Conservation (phyloP, 2,329 filamentous ascomycete genomes). For the Diaporthe humulicola region DNA sequence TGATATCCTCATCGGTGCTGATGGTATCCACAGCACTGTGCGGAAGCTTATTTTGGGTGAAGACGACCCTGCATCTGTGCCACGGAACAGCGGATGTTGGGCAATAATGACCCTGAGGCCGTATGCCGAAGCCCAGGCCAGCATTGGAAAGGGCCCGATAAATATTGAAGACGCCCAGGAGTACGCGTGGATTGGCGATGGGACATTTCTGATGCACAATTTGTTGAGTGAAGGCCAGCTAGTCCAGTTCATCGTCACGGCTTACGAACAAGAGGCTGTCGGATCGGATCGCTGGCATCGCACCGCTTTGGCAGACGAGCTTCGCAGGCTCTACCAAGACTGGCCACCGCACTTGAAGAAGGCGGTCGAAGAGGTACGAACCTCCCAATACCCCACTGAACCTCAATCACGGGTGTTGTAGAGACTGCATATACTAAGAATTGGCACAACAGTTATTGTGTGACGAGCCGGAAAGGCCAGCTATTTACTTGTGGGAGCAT, state of each 20-base stretch:
- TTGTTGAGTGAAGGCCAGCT: conserved; percentile 24
- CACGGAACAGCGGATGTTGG: conserved; percentile 43
- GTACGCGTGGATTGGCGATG: conserved; percentile 43
- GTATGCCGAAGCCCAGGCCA: conserved; percentile 40
- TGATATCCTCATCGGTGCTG: conserved; percentile 55
- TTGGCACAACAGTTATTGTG: conserved; percentile 42
- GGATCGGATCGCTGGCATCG: conserved; percentile 42
- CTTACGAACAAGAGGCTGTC: conserved; percentile 37
- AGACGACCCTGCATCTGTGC: conserved; percentile 43
- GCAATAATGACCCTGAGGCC: conserved; percentile 43
- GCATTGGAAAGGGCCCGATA: conserved; percentile 27
- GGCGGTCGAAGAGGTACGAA: conserved; percentile 7
- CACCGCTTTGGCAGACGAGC: conserved; percentile 40
- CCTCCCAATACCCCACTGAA: no score
- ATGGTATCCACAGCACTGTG: conserved; percentile 56
- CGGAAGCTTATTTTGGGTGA: conserved; percentile 51
- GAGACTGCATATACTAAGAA: no score
- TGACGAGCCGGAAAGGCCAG: conserved; percentile 40
- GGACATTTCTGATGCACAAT: conserved; percentile 40
- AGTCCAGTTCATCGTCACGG: conserved; percentile 42
- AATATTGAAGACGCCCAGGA: conserved; percentile 44
- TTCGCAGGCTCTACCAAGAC: conserved; percentile 41
- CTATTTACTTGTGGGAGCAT: conserved; percentile 46
- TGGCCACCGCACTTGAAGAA: conserved; percentile 43
- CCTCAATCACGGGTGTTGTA: no score